Percentiles rank a stretch among this genome's conserved stretches.
phyloP scores from a whole-genome alignment of 192 early-diverging fungal genomes.

The Chytriomyces confervae region DNA sequence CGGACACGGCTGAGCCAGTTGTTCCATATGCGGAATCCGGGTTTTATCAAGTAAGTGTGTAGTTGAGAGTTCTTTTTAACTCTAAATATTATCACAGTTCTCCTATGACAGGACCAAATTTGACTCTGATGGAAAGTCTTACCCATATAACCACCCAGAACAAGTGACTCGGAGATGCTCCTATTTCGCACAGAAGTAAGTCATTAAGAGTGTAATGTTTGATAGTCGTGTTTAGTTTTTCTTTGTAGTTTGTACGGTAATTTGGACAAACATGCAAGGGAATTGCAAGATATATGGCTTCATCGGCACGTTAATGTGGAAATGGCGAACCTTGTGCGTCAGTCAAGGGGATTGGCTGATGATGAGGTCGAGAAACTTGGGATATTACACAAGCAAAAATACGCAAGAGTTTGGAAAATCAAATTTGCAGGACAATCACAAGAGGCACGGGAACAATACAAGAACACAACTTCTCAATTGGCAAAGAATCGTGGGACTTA shows the following conservation, averaged over 20 bases:
- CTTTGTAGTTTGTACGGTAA: constrained; percentile 2
- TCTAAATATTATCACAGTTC: not conserved
- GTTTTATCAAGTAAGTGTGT: not conserved
- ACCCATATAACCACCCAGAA: not conserved
- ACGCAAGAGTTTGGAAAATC: not conserved
- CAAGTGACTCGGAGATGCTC: constrained; percentile 5
- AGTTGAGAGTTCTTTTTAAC: not conserved
- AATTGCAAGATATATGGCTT: not conserved
- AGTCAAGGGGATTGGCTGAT: not conserved
- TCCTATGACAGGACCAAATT: constrained; percentile 1
- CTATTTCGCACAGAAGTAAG: constrained; percentile 3
- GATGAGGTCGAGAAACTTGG: not conserved
- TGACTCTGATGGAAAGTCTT: constrained; percentile 1
- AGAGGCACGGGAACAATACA: not conserved
- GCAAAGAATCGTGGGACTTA: not conserved
- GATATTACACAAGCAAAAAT: not conserved
- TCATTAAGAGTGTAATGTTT: not conserved
- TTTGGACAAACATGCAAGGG: not conserved
- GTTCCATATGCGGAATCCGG: not conserved
- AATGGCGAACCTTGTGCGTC: not conserved
- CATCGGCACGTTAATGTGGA: not conserved
- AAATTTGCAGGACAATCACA: not conserved
- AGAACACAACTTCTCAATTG: not conserved
- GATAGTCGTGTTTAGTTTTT: not conserved
- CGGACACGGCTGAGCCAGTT: no score